Evolutionary conservation across 176 grass and related monocot genomes (phyloP), one percentile per base, ranked within the genome.

Genomic region (Rhipidocladum racemiflorum): DNA sequence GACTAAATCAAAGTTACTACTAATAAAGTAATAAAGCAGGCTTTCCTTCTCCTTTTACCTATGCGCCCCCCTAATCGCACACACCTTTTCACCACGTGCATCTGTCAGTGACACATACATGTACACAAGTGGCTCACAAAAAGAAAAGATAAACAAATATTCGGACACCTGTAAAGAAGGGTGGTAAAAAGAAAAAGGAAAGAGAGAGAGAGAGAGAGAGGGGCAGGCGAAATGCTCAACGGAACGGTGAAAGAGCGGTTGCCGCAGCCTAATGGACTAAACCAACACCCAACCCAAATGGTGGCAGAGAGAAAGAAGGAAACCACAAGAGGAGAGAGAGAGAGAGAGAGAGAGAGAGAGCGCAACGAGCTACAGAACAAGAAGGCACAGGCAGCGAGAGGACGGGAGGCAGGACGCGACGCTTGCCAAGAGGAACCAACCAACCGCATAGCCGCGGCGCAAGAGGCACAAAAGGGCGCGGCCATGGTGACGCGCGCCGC

Each of bases 81-180:
- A 23, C 57, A 38, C 77, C 69, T 79, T 81, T 81, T 57, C 77
- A 15, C 77, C 76, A 74, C 76, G 68, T 80, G 75, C 68, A 38
- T 2, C 46, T 27, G 61, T 34, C 82, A 70, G 51, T 30, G 79
- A 70, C 79, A 45, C 78, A 45, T 49, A 28, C 44, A 23, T 0
- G 29, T 5, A 40, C 30, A 7, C 50, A 18, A 71, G 53, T 79
- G 55, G 30, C 51, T 18, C 27, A 1, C 6, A 36, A 60, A 45
- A 76, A 46, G 5, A 68, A 56, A 24, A 5, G 34, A 32, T 4
- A 29, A 69, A 55, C 54, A 57, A 61, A 73, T 44, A 30, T 57
- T 68, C 36, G 17, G 11, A 34, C 53, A 51, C 8, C 59, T 43
- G 28, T 34, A 85, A 50, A 29, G 30, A 15, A 40, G 27, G 16